Conservation (phyloP, 2,329 filamentous ascomycete species). For the Diaporthe sp. region DNA sequence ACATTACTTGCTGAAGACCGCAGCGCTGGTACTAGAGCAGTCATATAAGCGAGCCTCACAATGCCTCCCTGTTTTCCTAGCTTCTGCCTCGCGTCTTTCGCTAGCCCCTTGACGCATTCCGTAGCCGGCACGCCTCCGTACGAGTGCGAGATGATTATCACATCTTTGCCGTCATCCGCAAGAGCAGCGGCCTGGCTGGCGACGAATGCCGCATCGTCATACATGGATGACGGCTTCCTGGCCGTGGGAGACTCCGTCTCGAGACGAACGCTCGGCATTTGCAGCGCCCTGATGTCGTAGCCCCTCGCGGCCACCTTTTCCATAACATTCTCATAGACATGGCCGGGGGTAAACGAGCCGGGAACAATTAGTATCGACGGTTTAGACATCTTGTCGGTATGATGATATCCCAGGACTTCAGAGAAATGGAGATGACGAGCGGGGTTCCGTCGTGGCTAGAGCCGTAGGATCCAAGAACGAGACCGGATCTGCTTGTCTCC, state of each 20-base stretch:
- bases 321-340: not conserved
- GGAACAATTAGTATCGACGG: not conserved
- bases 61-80: not conserved
- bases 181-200: conserved; percentile 49
- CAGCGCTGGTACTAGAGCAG: not conserved
- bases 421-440: not conserved
- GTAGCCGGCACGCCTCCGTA: conserved; percentile 7
- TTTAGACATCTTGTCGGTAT: conserved; percentile 5
- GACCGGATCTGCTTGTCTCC: not conserved
- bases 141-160: conserved; percentile 6
- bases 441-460: not conserved
- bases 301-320: not conserved
- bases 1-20: not conserved
- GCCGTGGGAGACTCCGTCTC: not conserved
- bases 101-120: not conserved
- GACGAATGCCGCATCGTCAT: conserved; percentile 51
- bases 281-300: conserved; percentile 3
- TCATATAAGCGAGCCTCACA: conserved; percentile 7
- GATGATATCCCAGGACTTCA: not conserved
- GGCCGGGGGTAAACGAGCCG: not conserved
- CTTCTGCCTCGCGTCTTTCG: not conserved
- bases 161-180: conserved; percentile 46
- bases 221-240: conserved; percentile 43
- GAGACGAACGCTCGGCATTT: not conserved
- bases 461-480: not conserved